These are phyloP conservation scores for Clavispora asparagi DNA, from an alignment of 805 yeast species.

Conservation along the genomic window DNA sequence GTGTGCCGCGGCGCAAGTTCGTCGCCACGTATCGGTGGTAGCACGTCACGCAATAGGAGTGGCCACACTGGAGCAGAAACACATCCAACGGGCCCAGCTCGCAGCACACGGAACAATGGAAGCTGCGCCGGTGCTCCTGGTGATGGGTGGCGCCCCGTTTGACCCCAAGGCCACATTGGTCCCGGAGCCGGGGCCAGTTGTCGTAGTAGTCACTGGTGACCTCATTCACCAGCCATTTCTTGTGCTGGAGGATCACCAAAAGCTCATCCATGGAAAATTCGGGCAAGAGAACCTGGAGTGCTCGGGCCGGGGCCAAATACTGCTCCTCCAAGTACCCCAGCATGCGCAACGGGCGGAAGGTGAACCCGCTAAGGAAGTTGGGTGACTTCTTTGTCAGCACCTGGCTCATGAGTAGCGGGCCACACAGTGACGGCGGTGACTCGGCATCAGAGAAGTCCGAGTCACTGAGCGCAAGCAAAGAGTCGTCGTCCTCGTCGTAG, in stretches of 20 bases:
- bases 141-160: not conserved
- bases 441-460: not conserved
- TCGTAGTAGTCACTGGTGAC: constrained; percentile 34
- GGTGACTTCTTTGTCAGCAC: constrained; percentile 5
- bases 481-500: constrained; percentile 16
- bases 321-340: constrained; percentile 19
- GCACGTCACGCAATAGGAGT: constrained; percentile 66
- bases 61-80: constrained; percentile 62
- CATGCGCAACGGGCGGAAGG: constrained; percentile 8
- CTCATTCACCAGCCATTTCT: constrained; percentile 37
- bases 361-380: constrained; percentile 4
- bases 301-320: constrained; percentile 18
- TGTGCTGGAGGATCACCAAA: constrained; percentile 30
- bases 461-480: not conserved
- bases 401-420: not conserved
- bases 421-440: constrained; percentile 6
- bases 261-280: constrained; percentile 26
- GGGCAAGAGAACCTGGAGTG: constrained; percentile 22
- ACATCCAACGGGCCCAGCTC: constrained; percentile 36
- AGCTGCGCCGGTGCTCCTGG: constrained; percentile 10
- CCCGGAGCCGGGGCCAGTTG: constrained; percentile 19
- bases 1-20: constrained; percentile 35
- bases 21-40: constrained; percentile 55
- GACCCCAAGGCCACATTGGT: constrained; percentile 23
- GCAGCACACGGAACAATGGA: constrained; percentile 69